Evolutionary conservation across 495 filamentous ascomycete species (phyloP).

Genomic region (Astrocystis sublimbata): DNA sequence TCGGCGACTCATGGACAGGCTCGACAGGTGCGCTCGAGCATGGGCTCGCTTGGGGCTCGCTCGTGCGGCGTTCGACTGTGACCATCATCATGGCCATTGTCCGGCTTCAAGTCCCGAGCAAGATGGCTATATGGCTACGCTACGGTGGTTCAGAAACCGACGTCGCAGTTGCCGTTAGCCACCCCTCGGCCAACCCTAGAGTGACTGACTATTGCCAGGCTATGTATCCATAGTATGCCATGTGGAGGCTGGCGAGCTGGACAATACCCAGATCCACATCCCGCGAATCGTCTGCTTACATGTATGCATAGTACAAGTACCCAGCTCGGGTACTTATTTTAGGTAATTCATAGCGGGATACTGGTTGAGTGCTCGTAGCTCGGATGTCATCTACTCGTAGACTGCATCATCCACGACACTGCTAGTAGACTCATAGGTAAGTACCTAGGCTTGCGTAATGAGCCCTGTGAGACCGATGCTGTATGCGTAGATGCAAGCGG

Average conservation of each 20-base stretch:
- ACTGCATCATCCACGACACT: too few relatives aligned
- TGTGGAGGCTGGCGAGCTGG: background rate
- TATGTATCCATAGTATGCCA: background rate
- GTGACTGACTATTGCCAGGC: background rate
- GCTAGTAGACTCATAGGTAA: too few relatives aligned
- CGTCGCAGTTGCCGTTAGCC: constrained; percentile 1
- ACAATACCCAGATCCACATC: background rate
- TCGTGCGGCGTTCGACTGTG: background rate
- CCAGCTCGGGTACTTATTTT: background rate
- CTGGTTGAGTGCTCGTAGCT: background rate
- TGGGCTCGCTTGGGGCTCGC: background rate
- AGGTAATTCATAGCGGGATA: too few relatives aligned
- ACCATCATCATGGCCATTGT: background rate
- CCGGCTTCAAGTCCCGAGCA: background rate
- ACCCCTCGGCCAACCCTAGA: background rate
- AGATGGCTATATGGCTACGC: background rate
- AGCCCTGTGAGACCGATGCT: too few relatives aligned
- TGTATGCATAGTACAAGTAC: too few relatives aligned
- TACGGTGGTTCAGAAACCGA: background rate
- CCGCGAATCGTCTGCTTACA: background rate
- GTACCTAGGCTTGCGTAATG: too few relatives aligned
- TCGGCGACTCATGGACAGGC: background rate
- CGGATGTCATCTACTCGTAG: too few relatives aligned
- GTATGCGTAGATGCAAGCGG: too few relatives aligned
- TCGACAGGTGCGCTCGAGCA: too few relatives aligned